phyloP scores from a whole-genome alignment of 352 stramenopile genomes.

The Blastocystis hominis region DNA sequence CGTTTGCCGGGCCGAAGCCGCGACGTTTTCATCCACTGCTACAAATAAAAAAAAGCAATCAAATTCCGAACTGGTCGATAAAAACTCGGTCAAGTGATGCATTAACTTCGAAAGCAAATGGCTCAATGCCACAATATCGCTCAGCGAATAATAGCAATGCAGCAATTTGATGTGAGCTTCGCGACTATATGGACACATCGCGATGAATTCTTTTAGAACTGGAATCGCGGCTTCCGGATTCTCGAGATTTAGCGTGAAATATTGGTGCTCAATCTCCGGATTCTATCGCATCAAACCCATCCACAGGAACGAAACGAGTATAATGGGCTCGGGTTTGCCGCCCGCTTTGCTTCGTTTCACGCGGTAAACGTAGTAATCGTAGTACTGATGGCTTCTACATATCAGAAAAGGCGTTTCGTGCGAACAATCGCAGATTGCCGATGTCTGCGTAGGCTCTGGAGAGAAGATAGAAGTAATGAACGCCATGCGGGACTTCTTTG shows the following conservation, averaged over 20 bases:
- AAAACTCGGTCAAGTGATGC: background rate
- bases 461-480: background rate
- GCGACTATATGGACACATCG: constrained; percentile 28
- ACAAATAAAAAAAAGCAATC: background rate
- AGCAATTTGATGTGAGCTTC: constrained; percentile 24
- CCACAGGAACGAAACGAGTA: background rate
- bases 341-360: background rate
- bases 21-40: constrained; percentile 9
- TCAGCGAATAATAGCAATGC: background rate
- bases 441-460: background rate
- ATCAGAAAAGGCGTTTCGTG: background rate
- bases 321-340: background rate
- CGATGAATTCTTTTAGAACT: background rate
- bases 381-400: constrained; percentile 17
- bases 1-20: background rate
- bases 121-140: background rate
- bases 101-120: constrained; percentile 21
- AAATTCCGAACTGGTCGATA: background rate
- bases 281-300: background rate
- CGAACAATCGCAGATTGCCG: background rate
- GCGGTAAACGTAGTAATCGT: background rate
- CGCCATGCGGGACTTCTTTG: background rate
- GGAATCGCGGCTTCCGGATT: background rate
- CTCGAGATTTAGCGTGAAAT: background rate
- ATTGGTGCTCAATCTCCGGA: background rate